Conservation (phyloP, 2,329 filamentous ascomycete genomes). For the Mariannaea elegans region DNA sequence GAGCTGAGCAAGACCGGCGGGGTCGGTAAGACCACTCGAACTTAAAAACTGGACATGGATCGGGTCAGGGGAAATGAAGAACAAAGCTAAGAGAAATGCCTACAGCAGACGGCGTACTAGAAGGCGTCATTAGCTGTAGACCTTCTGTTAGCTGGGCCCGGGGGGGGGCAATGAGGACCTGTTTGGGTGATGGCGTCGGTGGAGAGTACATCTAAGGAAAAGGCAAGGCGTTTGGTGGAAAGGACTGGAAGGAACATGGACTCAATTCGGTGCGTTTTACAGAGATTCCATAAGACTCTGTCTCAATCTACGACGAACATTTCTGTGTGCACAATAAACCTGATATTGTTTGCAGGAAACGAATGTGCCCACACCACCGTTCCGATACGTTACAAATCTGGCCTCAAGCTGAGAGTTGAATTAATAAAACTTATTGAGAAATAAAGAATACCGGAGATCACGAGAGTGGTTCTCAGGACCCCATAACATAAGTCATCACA, state of each 20-base stretch:
- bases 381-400: no score
- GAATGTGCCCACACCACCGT: no score
- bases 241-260: slow-evolving; percentile 14
- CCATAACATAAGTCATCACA: no score
- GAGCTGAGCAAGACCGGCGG: slow-evolving; percentile 40
- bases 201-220: slow-evolving; percentile 25
- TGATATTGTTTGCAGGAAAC: no score
- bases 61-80: not conserved
- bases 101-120: no score
- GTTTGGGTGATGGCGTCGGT: slow-evolving; percentile 22
- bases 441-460: no score
- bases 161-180: not conserved
- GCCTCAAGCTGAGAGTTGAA: no score
- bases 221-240: slow-evolving; percentile 33
- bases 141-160: no score
- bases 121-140: not conserved
- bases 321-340: not conserved
- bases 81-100: not conserved
- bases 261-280: slow-evolving; percentile 1
- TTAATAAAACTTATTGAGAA: no score
- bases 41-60: not conserved
- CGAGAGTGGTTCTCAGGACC: no score
- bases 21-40: slow-evolving; percentile 10
- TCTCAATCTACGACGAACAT: not conserved
- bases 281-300: not conserved